Base-by-base conservation (phyloP, 2,329 filamentous ascomycete species). In the Alternaria conjuncta region DNA sequence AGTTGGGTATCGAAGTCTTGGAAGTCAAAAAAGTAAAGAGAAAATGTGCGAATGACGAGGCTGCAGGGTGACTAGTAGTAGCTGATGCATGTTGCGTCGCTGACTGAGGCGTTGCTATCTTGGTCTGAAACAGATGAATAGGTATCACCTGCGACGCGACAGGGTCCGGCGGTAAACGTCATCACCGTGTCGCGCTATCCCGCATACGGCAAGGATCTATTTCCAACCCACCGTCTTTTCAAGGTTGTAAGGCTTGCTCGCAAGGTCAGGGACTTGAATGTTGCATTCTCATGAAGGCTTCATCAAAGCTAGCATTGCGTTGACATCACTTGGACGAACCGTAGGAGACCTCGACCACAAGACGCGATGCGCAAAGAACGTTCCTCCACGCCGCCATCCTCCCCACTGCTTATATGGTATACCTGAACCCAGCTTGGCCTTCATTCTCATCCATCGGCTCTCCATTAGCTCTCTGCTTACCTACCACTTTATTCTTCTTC, bases 401-500 rank as follows among this genome's bases (percentile, higher is more conserved):
- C 49, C 15, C 6, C 3, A 3, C n/a, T 18, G 43, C 28, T 32
- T 44, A 58, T 15, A 62, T 23, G 8, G 61, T 63, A n/a, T 72
- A 74, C 36, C 62, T 69, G 23, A 72, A 74, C 7, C 70, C 70
- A 20, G 62, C 54, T 26, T 71, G 65, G 1, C 69, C 71, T 45
- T 74, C 69, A 15, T 67, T 70, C 41, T 59, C 50, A 4, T 68
- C 67, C 20, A 64, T 57, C 3, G 50, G 13, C 61, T 70, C 69
- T 0, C 70, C 70, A 21, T 54, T 68, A 12, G 55, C 62, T 1
- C 50, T 53, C 44, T 70, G 64, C 13, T 28, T 41, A 15, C 70
- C 65, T 11, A 66, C 60, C 30, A 60, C 55, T 50, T 58, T 68
- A 13, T 74, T 73, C 45, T 41, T 68, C 53, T 25, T 68, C 62